Evolutionary conservation across 768 basidiomycete genomes (phyloP).

Genomic region (Hygrophoropsis aurantiaca): DNA sequence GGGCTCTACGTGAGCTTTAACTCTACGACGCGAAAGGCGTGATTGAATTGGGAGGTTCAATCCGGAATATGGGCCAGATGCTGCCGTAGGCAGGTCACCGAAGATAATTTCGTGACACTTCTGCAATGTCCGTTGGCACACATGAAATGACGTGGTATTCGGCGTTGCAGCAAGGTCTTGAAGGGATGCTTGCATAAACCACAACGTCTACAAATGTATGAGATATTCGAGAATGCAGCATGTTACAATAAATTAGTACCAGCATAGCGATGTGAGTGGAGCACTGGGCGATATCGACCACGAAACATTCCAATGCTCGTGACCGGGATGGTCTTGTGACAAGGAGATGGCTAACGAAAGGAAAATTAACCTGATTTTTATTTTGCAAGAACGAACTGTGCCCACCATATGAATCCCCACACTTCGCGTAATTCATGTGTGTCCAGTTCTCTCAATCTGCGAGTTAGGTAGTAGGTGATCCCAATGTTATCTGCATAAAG

Average conservation of each 20-base stretch:
- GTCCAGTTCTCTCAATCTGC: conserved; percentile 67
- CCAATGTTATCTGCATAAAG: conserved; percentile 85
- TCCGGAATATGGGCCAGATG: conserved; percentile 65
- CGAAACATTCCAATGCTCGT: conserved; percentile 90
- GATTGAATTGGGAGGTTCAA: conserved; percentile 49
- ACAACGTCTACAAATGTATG: conserved; percentile 66
- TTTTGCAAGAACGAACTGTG: conserved; percentile 6
- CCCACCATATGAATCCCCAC: conserved; percentile 88
- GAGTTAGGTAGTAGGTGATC: conserved; percentile 87
- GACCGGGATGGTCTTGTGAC: conserved; percentile 91
- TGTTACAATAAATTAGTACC: conserved; percentile 53
- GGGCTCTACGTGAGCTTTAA: conserved; percentile 73
- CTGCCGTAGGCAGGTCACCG: conserved; percentile 72
- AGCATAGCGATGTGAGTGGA: conserved; percentile 96
- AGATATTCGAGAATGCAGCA: conserved; percentile 11
- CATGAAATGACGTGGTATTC: conserved; percentile 76
- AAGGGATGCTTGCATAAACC: conserved; percentile 98
- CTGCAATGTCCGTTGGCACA: conserved; percentile 90
- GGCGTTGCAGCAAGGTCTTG: conserved; percentile 61
- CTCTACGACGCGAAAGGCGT: conserved; percentile 55
- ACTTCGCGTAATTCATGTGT: conserved; percentile 75
- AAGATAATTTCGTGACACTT: conserved; percentile 97
- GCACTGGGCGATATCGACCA: conserved; percentile 82
- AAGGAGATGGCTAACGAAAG: conserved; percentile 75
- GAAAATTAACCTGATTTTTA: conserved; percentile 12